Evolutionary conservation across 805 yeast species (phyloP), one percentile per base, ranked within the genome.

Genomic region (Wickerhamomyces bisporus): DNA sequence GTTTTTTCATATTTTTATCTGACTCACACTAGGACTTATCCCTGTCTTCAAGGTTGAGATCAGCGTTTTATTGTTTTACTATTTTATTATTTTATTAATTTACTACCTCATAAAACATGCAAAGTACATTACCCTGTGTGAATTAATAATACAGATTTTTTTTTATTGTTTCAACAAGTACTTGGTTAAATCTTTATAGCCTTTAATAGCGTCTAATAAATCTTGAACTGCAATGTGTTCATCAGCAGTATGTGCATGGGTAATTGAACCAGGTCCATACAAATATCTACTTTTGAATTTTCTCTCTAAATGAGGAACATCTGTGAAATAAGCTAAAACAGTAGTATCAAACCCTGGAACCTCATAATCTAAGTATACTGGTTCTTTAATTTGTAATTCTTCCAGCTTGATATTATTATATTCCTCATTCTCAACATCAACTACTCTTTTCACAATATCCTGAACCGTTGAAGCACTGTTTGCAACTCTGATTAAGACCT

Each of bases 261-360:
- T 64, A 34, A 79, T 78, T 3, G 78, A 60, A 3, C 87, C 87
- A 3, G 86, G 85, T 0, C 86, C 87, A 47, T 77, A 80, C 8
- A 80, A 58, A 48, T 75, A 79, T 48, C 75, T 62, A 6, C 38
- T 30, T 7, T 61, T 61, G 26, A 53, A 38, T 5, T 35, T 17
- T 36, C 45, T 49, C 15, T 48, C 36, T 32, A 75, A 45, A 36
- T 69, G 63, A 12, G 79, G 78, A 34, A 75, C 62, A 48, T 75
- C 81, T 2, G 82, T 76, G 18, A 69, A 66, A 48, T 74, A 76
- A 1, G 79, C 72, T 43, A 71, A 56, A 6, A 70, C 60, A 15
- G 66, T 59, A 13, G 65, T 60, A 4, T 79, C 83, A 47, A 81
- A 81, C 0, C 85, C 86, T n/a, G 78, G 76, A 6, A 81, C 79